A percentile compares a stretch with the other conserved stretches of the same genome.
These are phyloP conservation scores for Curvularia sp. DNA, from an alignment of 2,329 filamentous ascomycete species.

Conservation along the genomic window DNA sequence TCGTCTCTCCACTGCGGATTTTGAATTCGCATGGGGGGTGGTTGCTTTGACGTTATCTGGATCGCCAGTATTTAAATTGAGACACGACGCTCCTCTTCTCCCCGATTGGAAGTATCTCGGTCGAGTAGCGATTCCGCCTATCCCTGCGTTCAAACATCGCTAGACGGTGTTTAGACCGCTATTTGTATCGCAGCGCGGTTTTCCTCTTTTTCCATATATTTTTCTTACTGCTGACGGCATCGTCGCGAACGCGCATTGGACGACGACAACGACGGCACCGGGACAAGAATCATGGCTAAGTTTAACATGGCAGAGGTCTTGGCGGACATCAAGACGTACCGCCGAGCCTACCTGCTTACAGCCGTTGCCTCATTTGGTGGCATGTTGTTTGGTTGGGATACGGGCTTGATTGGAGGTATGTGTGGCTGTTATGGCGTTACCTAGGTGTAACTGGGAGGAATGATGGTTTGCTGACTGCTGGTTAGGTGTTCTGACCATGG, in stretches of 20 bases:
- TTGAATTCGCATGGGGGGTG: no score
- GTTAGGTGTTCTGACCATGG: slow-evolving; percentile 53
- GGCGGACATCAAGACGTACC: slow-evolving; percentile 51
- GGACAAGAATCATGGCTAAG: slow-evolving; percentile 37
- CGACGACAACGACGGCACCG: background rate
- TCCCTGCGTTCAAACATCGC: no score
- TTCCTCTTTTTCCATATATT: background rate
- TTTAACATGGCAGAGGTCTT: slow-evolving; percentile 45
- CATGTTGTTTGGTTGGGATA: slow-evolving; percentile 49
- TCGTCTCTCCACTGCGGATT: no score
- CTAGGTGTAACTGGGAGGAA: background rate
- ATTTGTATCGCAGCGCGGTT: no score
- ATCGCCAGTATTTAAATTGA: no score
- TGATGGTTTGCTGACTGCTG: background rate
- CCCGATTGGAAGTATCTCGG: no score
- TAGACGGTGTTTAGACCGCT: no score
- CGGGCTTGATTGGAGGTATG: slow-evolving; percentile 41
- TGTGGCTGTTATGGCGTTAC: background rate
- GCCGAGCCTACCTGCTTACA: slow-evolving; percentile 52
- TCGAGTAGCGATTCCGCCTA: no score
- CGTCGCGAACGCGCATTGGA: background rate
- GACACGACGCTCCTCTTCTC: no score
- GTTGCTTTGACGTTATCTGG: no score
- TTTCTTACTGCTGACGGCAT: background rate
- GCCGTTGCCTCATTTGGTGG: slow-evolving; percentile 54